These are phyloP conservation scores for Gaeumannomyces tritici DNA, from an alignment of 2,329 filamentous ascomycete genomes.

Conservation along the genomic window DNA sequence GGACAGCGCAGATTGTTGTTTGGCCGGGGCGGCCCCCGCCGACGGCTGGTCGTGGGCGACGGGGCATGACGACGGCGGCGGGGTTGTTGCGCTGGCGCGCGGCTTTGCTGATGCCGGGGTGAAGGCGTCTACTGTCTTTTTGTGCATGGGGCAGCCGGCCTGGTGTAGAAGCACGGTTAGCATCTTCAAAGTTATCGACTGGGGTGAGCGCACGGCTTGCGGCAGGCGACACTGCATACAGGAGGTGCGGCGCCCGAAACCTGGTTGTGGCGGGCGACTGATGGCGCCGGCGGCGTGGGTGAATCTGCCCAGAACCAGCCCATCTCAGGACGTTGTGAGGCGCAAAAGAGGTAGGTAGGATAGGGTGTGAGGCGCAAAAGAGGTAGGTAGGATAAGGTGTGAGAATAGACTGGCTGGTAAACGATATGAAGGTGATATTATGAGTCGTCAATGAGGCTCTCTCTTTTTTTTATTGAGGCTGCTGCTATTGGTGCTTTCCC, in stretches of 20 bases:
- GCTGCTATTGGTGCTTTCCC: not conserved
- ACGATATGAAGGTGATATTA: not conserved
- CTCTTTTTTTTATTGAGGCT: not conserved
- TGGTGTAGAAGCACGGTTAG: constrained; percentile 14
- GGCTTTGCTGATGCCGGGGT: constrained; percentile 4
- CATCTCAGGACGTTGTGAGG: constrained; percentile 26
- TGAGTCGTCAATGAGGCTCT: not conserved
- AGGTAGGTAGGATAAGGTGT: not conserved
- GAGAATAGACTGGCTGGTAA: no score
- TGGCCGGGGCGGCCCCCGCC: constrained; percentile 3
- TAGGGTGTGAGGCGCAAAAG: not conserved
- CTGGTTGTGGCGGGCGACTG: constrained; percentile 11
- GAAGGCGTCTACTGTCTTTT: constrained; percentile 39
- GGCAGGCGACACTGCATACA: constrained; percentile 19
- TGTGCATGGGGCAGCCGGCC: constrained; percentile 50
- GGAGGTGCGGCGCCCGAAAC: constrained; percentile 25
- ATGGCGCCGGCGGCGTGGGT: constrained; percentile 18
- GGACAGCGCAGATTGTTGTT: constrained; percentile 28
- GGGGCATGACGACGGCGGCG: constrained; percentile 31
- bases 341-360: not conserved
- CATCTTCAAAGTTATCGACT: not conserved
- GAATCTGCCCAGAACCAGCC: constrained; percentile 56
- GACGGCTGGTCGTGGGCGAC: constrained; percentile 26
- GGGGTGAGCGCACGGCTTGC: not conserved
- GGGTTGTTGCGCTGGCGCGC: constrained; percentile 19